Evolutionary conservation across 2,329 filamentous ascomycete species (phyloP), one percentile per base, ranked within the genome.

Genomic region (Dactylellina cionopaga): DNA sequence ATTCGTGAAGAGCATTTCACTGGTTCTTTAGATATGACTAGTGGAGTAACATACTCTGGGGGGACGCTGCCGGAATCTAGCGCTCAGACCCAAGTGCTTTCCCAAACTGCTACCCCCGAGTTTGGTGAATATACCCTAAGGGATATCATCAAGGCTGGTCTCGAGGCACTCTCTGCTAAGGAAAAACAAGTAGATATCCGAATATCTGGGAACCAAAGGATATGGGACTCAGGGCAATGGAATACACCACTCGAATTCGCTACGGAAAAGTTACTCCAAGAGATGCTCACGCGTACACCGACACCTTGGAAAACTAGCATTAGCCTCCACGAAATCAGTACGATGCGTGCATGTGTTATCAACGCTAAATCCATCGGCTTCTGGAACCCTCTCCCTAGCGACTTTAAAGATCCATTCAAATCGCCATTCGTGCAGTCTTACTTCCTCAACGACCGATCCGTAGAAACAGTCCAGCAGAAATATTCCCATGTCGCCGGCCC

Each of bases 391-490:
- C 31, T 49, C 4, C 68, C 68, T 1, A 51, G 54, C 4, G 68
- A 72, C 19, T 72, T 72, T 31, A 72, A 72, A 13, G 68, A 72
- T 17, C 52, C 52, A 1, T 65, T 54, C 52, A 72, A 72, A 47
- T 72, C 68, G 2, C 68, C 68, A 0, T 72, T 72, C 46, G 68
- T 72, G 15, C 68, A 72, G 15, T 44, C 51, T 1, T 72, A 72
- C 10, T 72, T 59, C 17, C n/a, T 72, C 7, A 55, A 72, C 22
- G 44, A 59, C 5, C 51, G 54, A 25, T 64, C 59, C 1, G 39
- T 72, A 7, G 52, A 65, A 22, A 25, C 33, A n/a, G 68, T 72
- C 2, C 11, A 65, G n/a, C 35, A 60, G 6, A 46, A 72, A n/a
- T 72, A 37, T 13, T 24, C 68, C 3, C 15, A 60, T 27, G 13